These are phyloP conservation scores for Cichorium intybus DNA, from an alignment of 140 eudicot genomes.

Conservation along the genomic window DNA sequence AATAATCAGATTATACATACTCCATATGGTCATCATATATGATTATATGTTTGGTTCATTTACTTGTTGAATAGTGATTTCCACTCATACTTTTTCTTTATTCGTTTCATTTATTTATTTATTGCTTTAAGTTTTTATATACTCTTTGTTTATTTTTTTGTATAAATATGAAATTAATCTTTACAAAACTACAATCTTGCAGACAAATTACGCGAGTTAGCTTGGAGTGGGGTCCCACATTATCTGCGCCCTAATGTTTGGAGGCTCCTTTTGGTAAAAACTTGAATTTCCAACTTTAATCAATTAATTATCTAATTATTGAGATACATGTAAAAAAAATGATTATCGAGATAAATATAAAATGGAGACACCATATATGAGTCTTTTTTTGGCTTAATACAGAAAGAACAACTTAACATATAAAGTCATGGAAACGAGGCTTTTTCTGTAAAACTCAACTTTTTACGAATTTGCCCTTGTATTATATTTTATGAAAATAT, in stretches of 20 bases:
- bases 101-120: background rate
- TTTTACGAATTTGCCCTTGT: no score
- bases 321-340: background rate
- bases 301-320: background rate
- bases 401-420: no score
- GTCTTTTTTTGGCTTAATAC: no score
- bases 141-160: background rate
- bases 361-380: no score
- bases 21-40: no score
- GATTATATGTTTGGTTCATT: no score
- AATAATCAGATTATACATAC: no score
- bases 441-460: no score
- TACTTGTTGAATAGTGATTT: background rate
- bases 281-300: background rate
- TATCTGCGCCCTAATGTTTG: constrained; percentile 84
- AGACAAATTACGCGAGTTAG: constrained; percentile 90
- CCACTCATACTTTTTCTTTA: background rate
- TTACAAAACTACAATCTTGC: constrained; percentile 9
- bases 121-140: background rate
- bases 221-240: constrained; percentile 97
- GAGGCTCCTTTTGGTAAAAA: constrained; percentile 98
- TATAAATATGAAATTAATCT: background rate
- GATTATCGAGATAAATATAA: background rate
- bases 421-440: no score
- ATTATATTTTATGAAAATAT: background rate